Conservation (phyloP, 2,329 filamentous ascomycete genomes). For the Cordyceps cicadae region DNA sequence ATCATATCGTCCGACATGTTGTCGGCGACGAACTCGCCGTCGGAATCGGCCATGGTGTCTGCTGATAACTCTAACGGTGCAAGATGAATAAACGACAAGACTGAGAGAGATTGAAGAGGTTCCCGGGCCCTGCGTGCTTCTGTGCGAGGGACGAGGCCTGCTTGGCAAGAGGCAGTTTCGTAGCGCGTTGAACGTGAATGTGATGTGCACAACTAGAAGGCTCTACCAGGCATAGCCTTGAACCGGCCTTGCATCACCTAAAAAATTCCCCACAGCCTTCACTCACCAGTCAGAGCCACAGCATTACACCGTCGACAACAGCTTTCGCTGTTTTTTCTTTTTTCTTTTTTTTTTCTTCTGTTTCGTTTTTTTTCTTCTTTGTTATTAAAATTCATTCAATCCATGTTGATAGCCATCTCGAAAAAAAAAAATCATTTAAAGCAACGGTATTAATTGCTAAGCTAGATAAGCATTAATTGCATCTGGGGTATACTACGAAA, state of each 20-base stretch:
- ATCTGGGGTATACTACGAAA: slow-evolving; percentile 11
- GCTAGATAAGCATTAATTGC: slow-evolving; percentile 10
- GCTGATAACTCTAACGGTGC: background rate
- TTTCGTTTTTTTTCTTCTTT: background rate
- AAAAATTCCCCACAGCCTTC: slow-evolving; percentile 8
- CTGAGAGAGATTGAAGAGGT: background rate
- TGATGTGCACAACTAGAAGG: slow-evolving; percentile 3
- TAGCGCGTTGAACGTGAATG: background rate
- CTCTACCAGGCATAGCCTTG: background rate
- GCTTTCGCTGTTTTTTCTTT: background rate
- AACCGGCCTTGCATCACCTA: background rate
- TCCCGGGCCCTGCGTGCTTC: background rate
- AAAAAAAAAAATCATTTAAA: background rate
- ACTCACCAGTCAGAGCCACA: slow-evolving; percentile 4
- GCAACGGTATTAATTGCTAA: slow-evolving; percentile 7
- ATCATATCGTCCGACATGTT: slow-evolving; percentile 56
- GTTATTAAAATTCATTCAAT: background rate
- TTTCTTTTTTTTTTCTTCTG: too few species aligned
- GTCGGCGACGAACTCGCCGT: slow-evolving; percentile 59
- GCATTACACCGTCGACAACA: background rate
- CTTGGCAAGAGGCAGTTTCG: background rate
- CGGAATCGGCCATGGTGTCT: slow-evolving; percentile 60
- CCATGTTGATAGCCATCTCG: background rate
- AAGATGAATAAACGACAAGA: background rate
- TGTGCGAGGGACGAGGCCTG: background rate